Base-by-base conservation (phyloP, 2,329 filamentous ascomycete genomes). In the Colletotrichum orchidophilum region DNA sequence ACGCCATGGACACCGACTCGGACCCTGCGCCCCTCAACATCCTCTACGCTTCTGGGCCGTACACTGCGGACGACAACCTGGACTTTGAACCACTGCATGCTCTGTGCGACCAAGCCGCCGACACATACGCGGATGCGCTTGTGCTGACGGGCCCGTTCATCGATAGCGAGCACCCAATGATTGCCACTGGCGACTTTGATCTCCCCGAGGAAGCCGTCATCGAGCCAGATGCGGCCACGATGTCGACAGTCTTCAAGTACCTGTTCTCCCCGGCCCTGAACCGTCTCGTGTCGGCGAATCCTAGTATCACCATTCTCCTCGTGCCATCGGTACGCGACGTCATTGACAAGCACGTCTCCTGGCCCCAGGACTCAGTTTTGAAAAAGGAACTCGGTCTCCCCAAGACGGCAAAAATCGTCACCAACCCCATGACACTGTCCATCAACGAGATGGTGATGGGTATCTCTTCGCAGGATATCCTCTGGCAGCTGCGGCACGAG, bases 31-130 rank as follows among this genome's bases (percentile, higher is more conserved):
- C 96, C 0, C 82, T 98, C 21, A 95, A 88, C 76, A 85, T 97
- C 61, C 81, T 98, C 46, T 87, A 96, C 70, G 94, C 93, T 1
- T 90, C 94, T 0, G 96, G 96, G 0, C 96, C 96, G 0, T 99
- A 97, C 81, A 97, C 95, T 0, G 91, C 95, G 3, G 95, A 98
- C 75, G 93, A 96, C 77, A 97, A 97, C 77, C 90, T 99, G 55
- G 93, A 95, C 74, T 99, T 95, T 78, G 93, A 97, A 77, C 93
- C 96, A 8, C 85, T 99, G 1, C 91, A 95, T 76, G 90, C 93
- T 33, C 87, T 99, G 18, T 96, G 96, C 78, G 88, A 88, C 75
- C 91, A 92, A 76, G 95, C 95, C 9, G 91, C 90, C 18, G 90
- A 94, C 74, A 89, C 87, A 26, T 91, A 90, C 74, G 93, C 92